Evolutionary conservation across 2,329 filamentous ascomycete species (phyloP), one percentile per base, ranked within the genome.

Genomic region (Xylariaceae sp.): DNA sequence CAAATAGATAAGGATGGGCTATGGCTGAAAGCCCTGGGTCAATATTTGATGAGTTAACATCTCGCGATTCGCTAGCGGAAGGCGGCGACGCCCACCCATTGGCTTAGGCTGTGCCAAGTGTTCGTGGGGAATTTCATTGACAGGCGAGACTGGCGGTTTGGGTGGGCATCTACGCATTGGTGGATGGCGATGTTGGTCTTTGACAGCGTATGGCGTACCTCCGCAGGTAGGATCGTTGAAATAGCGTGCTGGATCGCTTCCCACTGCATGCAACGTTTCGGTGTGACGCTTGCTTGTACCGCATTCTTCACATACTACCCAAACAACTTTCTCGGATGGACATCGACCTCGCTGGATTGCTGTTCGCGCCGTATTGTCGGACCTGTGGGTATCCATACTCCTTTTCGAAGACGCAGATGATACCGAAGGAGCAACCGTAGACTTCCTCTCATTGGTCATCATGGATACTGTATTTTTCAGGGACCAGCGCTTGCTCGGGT

Each of bases 301-400:
- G 40, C 59, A 62, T 35, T 61, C 56, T 37, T 62, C 55, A 37
- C 59, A 62, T 9, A 60, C 55, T n/a, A 60, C 50, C 57, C 59
- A 62, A 17, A 60, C 56, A 3, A 60, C 48, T 17, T 50, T 54
- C 26, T 56, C 52, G 17, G 50, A 52, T n/a, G 51, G 48, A 15
- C 48, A 52, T 41, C 42, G 49, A 3, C 49, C 53, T 24, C 45
- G 49, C 19, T 50, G 49, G 38, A 55, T 53, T 9, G 50, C 51
- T 3, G 49, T 54, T 39, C 45, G 50, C 3, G 52, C 43, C 19
- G 54, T 44, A 19, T 46, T 53, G 17, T 51, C 50, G 12, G 54
- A 51, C 18, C 40, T 49, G 3, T 44, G 46, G 13, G 52, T 52
- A 26, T 58, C 50, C 34, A 40, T 51, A n/a, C 52, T 55, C 36